Percentiles rank a stretch among this genome's conserved stretches.
Evolutionary conservation across 179 eudicot genomes (phyloP).

Genomic region (Carnegiea gigantea): DNA sequence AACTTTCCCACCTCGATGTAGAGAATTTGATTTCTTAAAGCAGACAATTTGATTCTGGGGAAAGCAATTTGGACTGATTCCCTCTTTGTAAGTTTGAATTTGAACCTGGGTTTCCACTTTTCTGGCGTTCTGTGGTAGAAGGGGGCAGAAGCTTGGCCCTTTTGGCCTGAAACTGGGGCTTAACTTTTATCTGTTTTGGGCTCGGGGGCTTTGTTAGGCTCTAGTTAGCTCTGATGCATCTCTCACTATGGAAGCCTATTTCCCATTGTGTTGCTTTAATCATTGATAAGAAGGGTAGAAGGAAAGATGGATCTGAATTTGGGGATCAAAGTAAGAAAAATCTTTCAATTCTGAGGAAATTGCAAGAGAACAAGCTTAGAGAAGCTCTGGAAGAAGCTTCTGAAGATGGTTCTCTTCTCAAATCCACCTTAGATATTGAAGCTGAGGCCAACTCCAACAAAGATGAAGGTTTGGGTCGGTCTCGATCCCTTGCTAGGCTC

Average conservation of each 20-base stretch:
- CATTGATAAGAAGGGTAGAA: slow-evolving; percentile 76
- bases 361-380: slow-evolving; percentile 81
- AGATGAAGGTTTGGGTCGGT: slow-evolving; percentile 76
- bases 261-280: slow-evolving; percentile 85
- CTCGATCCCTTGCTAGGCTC: slow-evolving; percentile 82
- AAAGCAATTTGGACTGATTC: slow-evolving; percentile 29
- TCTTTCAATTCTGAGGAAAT: slow-evolving; percentile 60
- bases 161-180: neutral
- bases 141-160: neutral
- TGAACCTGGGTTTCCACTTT: slow-evolving; percentile 20
- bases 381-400: slow-evolving; percentile 99
- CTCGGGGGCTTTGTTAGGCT: slow-evolving; percentile 2
- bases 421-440: slow-evolving; percentile 60
- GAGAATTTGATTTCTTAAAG: slow-evolving; percentile 15
- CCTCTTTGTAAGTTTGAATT: slow-evolving; percentile 33
- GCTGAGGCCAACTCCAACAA: slow-evolving; percentile 50
- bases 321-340: slow-evolving; percentile 53
- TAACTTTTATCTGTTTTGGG: neutral
- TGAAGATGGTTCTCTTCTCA: slow-evolving; percentile 87
- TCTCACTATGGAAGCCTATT: slow-evolving; percentile 95
- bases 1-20: slow-evolving; percentile 18
- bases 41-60: slow-evolving; percentile 20
- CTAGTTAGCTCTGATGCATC: slow-evolving; percentile 65
- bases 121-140: slow-evolving; percentile 12
- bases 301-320: slow-evolving; percentile 57